Conservation (phyloP, 441 rosid genomes). For the Isatis lusitanica region DNA sequence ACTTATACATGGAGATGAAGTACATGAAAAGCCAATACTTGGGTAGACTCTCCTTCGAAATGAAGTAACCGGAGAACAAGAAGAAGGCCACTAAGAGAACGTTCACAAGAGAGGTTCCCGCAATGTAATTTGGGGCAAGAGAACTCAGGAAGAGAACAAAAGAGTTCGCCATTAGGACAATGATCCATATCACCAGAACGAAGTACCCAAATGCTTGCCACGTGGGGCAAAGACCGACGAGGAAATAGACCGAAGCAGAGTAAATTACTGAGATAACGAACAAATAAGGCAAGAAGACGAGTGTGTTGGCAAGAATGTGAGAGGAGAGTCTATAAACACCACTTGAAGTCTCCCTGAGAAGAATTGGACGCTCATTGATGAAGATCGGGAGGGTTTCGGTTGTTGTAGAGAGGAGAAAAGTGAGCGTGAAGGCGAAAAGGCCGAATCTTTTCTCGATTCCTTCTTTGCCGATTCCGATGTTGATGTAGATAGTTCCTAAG, state of each 20-base stretch:
- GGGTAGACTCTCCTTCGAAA: conserved; percentile 70
- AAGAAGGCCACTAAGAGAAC: conserved; percentile 73
- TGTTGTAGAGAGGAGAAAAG: conserved; percentile 87
- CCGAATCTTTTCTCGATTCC: conserved; percentile 83
- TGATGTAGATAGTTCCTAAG: conserved; percentile 77
- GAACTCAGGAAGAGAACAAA: conserved; percentile 85
- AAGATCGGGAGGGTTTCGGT: conserved; percentile 90
- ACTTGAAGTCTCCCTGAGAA: conserved; percentile 74
- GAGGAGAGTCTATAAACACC: conserved; percentile 84
- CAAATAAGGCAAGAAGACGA: conserved; percentile 81
- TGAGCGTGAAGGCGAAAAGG: conserved; percentile 87
- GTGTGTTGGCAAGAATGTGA: conserved; percentile 71
- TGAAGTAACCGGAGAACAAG: conserved; percentile 92
- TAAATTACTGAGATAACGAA: conserved; percentile 61
- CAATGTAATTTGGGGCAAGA: conserved; percentile 80
- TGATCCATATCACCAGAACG: conserved; percentile 72
- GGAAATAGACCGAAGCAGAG: conserved; percentile 69
- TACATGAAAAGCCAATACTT: conserved; percentile 93
- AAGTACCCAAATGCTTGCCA: conserved; percentile 84
- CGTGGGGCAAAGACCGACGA: conserved; percentile 75
- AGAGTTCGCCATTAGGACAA: conserved; percentile 79
- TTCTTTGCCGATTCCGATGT: conserved; percentile 61
- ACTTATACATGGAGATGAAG: conserved; percentile 85
- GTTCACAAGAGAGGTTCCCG: conserved; percentile 76
- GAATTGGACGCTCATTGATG: conserved; percentile 81